Evolutionary conservation across 805 yeast species (phyloP).

Genomic region (Ogataea populi-albae): DNA sequence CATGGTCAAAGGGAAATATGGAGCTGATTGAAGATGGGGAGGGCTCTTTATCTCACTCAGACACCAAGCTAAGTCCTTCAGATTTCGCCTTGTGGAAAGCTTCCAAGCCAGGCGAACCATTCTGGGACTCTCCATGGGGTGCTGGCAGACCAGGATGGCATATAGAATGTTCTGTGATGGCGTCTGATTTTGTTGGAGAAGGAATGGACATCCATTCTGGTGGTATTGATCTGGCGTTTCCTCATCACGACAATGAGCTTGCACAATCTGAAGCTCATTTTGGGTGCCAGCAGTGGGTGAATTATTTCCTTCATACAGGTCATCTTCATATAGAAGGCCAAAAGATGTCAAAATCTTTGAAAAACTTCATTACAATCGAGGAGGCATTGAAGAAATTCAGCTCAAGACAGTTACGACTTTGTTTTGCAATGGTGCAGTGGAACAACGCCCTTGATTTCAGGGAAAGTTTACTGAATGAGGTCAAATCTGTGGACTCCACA

Average conservation of each 20-base stretch:
- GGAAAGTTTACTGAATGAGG: slow-evolving; percentile 73
- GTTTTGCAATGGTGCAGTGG: slow-evolving; percentile 92
- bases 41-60: slow-evolving; percentile 62
- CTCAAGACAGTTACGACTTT: slow-evolving; percentile 82
- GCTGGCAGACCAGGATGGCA: slow-evolving; percentile 99
- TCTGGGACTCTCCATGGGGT: slow-evolving; percentile 97
- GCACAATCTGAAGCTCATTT: slow-evolving; percentile 96
- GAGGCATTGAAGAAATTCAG: slow-evolving; percentile 75
- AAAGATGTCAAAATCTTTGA: slow-evolving; percentile 93
- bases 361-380: slow-evolving; percentile 91
- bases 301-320: slow-evolving; percentile 94
- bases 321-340: slow-evolving; percentile 98
- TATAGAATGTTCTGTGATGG: slow-evolving; percentile 99
- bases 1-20: slow-evolving; percentile 92
- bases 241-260: slow-evolving; percentile 97
- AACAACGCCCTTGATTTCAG: slow-evolving; percentile 90
- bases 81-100: slow-evolving; percentile 98
- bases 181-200: slow-evolving; percentile 79
- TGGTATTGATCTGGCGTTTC: slow-evolving; percentile 96
- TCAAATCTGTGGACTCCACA: slow-evolving; percentile 68
- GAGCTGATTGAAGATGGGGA: slow-evolving; percentile 92
- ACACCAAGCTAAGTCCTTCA: slow-evolving; percentile 66
- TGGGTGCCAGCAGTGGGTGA: slow-evolving; percentile 92
- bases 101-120: slow-evolving; percentile 95
- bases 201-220: slow-evolving; percentile 94